A percentile compares a stretch with the other conserved stretches of the same genome.
Evolutionary conservation across 495 filamentous ascomycete species (phyloP).

Genomic region (Penicillium dipodomyicola): DNA sequence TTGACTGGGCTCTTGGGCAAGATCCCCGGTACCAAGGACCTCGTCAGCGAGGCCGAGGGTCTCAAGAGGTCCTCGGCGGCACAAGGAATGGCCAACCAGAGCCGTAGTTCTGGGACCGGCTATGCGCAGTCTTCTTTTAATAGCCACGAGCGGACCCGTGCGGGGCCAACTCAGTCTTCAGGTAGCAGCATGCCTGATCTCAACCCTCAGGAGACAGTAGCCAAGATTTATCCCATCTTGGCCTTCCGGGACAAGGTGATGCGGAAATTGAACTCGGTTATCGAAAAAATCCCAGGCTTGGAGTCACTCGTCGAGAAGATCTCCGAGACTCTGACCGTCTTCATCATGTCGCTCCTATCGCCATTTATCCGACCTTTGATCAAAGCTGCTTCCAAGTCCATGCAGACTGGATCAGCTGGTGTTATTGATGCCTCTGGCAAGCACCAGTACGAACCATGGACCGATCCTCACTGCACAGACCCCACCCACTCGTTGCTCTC

Average conservation of each 20-base stretch:
- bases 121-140: slow-evolving; percentile 23
- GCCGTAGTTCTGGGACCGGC: slow-evolving; percentile 30
- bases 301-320: slow-evolving; percentile 85
- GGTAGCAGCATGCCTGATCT: slow-evolving; percentile 71
- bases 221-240: slow-evolving; percentile 91
- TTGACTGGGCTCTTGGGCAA: slow-evolving; percentile 73
- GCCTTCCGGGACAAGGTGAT: slow-evolving; percentile 93
- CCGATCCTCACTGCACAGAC: slow-evolving; percentile 76
- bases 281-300: slow-evolving; percentile 89
- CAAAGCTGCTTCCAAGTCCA: slow-evolving; percentile 71
- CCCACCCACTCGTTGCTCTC: slow-evolving; percentile 93
- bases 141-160: slow-evolving; percentile 19
- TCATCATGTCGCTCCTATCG: slow-evolving; percentile 83
- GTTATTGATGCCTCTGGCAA: slow-evolving; percentile 78
- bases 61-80: slow-evolving; percentile 74
- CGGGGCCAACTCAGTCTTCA: slow-evolving; percentile 16
- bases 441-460: slow-evolving; percentile 91
- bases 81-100: slow-evolving; percentile 64
- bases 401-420: slow-evolving; percentile 78
- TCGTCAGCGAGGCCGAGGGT: slow-evolving; percentile 72
- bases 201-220: slow-evolving; percentile 76
- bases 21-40: slow-evolving; percentile 72
- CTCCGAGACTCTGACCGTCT: slow-evolving; percentile 84
- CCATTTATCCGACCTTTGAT: slow-evolving; percentile 91
- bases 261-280: slow-evolving; percentile 72